Conservation (phyloP, 148 eudicot species). For the Camellia granthamiana region DNA sequence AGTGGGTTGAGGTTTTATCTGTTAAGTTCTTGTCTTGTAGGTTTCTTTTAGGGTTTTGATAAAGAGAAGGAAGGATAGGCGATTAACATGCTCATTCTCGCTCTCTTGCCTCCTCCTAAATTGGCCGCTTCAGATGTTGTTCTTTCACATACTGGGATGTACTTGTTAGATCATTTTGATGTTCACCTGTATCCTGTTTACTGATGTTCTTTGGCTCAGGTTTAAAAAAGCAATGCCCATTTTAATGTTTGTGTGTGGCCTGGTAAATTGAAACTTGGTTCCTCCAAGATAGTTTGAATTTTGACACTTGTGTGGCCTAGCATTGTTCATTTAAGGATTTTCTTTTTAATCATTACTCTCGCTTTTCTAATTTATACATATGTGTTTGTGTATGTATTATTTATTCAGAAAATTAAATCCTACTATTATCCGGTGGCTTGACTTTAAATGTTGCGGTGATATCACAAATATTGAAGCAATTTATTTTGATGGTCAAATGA, state of each 20-base stretch:
- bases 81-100: not conserved
- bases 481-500: not conserved
- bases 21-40: not conserved
- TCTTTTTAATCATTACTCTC: not conserved
- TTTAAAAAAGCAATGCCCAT: not conserved
- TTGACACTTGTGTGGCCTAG: too few species aligned
- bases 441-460: not conserved
- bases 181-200: not conserved
- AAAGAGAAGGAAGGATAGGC: not conserved
- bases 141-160: not conserved
- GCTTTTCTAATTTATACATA: not conserved
- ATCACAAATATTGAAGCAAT: not conserved
- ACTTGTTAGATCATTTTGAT: not conserved
- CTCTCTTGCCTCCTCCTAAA: not conserved
- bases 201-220: not conserved
- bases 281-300: not conserved
- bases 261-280: not conserved
- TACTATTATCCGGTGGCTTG: not conserved
- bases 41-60: not conserved
- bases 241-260: too few species aligned
- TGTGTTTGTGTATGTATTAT: too few species aligned
- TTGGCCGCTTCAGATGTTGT: not conserved
- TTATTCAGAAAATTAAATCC: not conserved
- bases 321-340: too few species aligned
- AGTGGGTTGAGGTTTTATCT: not conserved